These are phyloP conservation scores for Podospora comata DNA, from an alignment of 495 filamentous ascomycete genomes.

Conservation along the genomic window DNA sequence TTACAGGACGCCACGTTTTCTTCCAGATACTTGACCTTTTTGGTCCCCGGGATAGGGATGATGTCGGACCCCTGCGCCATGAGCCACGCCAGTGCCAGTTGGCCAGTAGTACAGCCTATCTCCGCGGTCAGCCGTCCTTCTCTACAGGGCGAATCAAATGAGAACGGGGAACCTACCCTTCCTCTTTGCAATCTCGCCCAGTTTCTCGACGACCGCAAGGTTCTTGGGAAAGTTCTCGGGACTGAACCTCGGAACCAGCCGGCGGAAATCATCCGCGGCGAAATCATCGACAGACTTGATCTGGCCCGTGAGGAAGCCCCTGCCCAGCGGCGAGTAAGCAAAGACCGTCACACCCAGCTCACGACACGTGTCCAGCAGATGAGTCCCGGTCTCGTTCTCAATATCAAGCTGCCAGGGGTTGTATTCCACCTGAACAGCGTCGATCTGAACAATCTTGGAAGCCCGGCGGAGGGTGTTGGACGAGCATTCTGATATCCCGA, in stretches of 20 bases:
- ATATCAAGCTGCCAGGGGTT: constrained; percentile 64
- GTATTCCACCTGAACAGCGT: constrained; percentile 75
- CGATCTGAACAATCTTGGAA: constrained; percentile 63
- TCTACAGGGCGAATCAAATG: background rate
- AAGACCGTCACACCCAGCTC: constrained; percentile 70
- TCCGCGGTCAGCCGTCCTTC: background rate
- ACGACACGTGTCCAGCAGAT: constrained; percentile 61
- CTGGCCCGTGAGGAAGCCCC: constrained; percentile 59
- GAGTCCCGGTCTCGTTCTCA: constrained; percentile 52
- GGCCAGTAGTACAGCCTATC: constrained; percentile 55
- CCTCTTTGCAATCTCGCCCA: constrained; percentile 61
- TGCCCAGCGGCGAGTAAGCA: constrained; percentile 54
- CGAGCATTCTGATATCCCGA: constrained; percentile 69
- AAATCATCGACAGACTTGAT: constrained; percentile 64
- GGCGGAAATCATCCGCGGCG: constrained; percentile 48
- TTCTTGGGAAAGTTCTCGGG: constrained; percentile 69
- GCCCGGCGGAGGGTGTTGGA: constrained; percentile 72
- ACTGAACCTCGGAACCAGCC: constrained; percentile 58
- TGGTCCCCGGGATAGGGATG: constrained; percentile 59
- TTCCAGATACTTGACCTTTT: constrained; percentile 52
- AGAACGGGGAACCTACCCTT: background rate
- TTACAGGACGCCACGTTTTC: constrained; percentile 52
- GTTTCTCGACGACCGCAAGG: constrained; percentile 61
- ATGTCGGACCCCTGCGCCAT: constrained; percentile 52
- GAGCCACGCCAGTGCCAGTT: constrained; percentile 54